These are phyloP conservation scores for Ochetophila trinervis DNA, from an alignment of 306 rosid genomes.

Conservation along the genomic window DNA sequence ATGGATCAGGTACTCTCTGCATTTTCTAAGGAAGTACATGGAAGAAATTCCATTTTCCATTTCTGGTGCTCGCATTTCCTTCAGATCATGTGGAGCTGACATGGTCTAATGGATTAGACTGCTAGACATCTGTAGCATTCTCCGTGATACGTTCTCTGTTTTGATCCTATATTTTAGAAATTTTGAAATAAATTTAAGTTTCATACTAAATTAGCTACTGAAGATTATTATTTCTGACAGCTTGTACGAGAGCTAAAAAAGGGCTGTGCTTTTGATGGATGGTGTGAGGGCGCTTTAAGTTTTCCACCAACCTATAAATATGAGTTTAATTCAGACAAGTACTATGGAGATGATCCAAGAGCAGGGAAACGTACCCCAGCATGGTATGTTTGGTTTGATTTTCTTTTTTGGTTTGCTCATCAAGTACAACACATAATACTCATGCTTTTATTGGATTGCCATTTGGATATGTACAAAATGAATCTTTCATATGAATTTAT, in stretches of 20 bases:
- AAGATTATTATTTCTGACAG: conserved; percentile 47
- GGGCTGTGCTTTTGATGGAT: conserved; percentile 82
- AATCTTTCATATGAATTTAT: not conserved
- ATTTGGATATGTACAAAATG: not conserved
- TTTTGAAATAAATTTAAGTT: not conserved
- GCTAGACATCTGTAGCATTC: not conserved
- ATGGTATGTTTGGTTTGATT: conserved; percentile 55
- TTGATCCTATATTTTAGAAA: not conserved
- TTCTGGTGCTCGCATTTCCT: not conserved
- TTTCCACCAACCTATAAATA: conserved; percentile 95
- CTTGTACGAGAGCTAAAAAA: conserved; percentile 55
- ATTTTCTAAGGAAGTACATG: not conserved
- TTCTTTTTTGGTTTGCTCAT: not conserved
- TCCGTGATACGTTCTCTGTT: not conserved
- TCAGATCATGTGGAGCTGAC: too few species aligned
- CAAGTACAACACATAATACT: not conserved
- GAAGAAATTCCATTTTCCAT: not conserved
- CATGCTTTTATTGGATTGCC: not conserved
- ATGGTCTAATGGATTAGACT: too few species aligned
- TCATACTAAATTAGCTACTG: conserved; percentile 17
- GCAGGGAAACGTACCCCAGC: conserved; percentile 79
- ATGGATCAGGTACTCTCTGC: conserved; percentile 70
- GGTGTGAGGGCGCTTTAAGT: conserved; percentile 82
- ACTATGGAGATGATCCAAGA: conserved; percentile 75
- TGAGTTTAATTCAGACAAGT: conserved; percentile 72